Base-by-base conservation (phyloP, 2,329 filamentous ascomycete species). In the Dichotomopilus funicola region DNA sequence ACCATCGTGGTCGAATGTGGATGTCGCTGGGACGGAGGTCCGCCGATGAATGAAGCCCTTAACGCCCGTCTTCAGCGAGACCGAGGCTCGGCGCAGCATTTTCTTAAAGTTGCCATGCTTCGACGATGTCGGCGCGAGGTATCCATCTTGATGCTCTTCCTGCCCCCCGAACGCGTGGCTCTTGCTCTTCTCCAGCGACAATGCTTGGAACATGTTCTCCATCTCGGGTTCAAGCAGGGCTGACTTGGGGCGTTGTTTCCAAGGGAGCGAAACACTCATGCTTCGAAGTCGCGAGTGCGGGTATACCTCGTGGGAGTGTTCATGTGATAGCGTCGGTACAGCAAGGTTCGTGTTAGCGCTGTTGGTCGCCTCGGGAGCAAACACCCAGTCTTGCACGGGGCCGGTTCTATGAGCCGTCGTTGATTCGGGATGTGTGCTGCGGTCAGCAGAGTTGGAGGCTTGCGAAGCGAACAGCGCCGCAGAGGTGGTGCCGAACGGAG, bases 41-140 rank as follows among this genome's bases (percentile, higher is more conserved):
- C 78, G 73, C 41, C 78, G 71, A 51, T 77, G 72, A 6, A 80
- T 76, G 36, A 82, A 75, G 36, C 75, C 76, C 63, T 77, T 65
- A 31, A 66, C 62, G 2, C 64, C 64, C 1, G 60, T 70, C 49
- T 71, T 77, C 50, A 83, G 64, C 7, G 78, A 80, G 51, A 80
- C 63, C 3, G 81, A 83, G 0, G 80, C 81, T 8, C 81, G 72
- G 31, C 80, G 76, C 49, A 83, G 71, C 59, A 77, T 78, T 48
- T 76, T 74, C 64, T 76, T 79, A 55, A 83, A 65, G 47, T 70
- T 69, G 47, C 67, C 66, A 0, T 68, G 61, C 49, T 53, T 60
- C 37, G 58, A 51, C 13, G 57, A 51, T 9, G 55, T 13, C 1
- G 54, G 58, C 0, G 40, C 55, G 9, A 45, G 43, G 8, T 50